Conservation (phyloP, 164 flowering plant genomes). For the Macadamia tetraphylla region DNA sequence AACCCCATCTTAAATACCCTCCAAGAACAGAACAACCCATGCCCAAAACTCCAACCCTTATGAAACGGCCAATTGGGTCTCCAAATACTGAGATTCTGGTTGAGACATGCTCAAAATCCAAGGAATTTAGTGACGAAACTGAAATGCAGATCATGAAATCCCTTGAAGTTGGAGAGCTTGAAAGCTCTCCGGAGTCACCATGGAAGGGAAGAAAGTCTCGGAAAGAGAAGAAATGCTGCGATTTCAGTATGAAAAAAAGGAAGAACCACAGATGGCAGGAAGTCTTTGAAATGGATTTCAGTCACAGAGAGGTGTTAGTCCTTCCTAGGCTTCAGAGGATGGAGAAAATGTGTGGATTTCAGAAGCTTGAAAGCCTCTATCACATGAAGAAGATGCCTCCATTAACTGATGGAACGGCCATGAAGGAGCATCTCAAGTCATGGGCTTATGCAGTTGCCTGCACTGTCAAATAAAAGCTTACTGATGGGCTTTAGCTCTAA, state of each 20-base stretch:
- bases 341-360: constrained; percentile 10
- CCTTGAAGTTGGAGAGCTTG: not conserved
- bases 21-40: constrained; percentile 8
- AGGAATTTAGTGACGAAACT: constrained; percentile 7
- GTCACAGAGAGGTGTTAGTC: constrained; percentile 5
- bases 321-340: constrained; percentile 9
- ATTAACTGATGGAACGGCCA: constrained; percentile 32
- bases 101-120: constrained; percentile 9
- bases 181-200: no score
- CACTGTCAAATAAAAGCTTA: constrained; percentile 26
- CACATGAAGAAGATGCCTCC: constrained; percentile 27
- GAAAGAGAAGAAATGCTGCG: constrained; percentile 10
- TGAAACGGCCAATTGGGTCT: constrained; percentile 4
- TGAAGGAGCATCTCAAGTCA: constrained; percentile 41
- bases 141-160: constrained; percentile 1
- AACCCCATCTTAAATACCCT: constrained; percentile 6
- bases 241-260: constrained; percentile 3
- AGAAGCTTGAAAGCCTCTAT: constrained; percentile 6
- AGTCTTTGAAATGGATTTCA: constrained; percentile 15
- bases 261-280: constrained; percentile 14
- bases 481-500: not conserved
- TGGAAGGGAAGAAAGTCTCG: not conserved
- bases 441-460: constrained; percentile 58
- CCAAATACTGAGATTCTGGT: not conserved
- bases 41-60: constrained; percentile 8